Base-by-base conservation (phyloP, 108 stramenopile genomes). In the Skeletonema menzelii region DNA sequence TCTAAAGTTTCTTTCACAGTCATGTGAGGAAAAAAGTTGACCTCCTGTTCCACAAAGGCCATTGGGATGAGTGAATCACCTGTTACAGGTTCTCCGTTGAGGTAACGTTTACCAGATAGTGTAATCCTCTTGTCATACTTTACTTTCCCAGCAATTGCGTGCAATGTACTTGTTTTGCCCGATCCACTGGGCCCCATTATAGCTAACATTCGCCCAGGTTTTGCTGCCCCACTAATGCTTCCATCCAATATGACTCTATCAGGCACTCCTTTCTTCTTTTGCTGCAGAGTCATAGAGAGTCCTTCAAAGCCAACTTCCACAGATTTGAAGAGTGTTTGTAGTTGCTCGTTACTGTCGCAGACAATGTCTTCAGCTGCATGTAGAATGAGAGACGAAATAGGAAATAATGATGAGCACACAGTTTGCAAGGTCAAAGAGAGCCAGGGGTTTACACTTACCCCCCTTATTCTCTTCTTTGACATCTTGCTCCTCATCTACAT, bases 11-110 rank as follows among this genome's bases (percentile, higher is more conserved):
- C 93, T 42, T 90, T 88, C 7, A 94, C 93, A 14, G 93, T 94
- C 90, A 94, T 88, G 79, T 94, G 93, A 28, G 93, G 93, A 56
- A 94, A 94, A 70, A 94, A 94, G 27, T 82, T 86, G 20, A 86
- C 83, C 31, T 91, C 89, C 67, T 94, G 90, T 40, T 90, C 86
- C 61, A 94, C 87, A 59, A 91, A 87, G 20, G 93, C 93, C 14
- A 76, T 69, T 24, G 93, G 93, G 14, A 94, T 63, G 22, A 66
- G 75, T 0, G 87, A 82, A 71, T 94, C 89, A 0, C 88, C 89
- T 0, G 88, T 74, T 5, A 94, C 40, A 5, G 63, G 63, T 26
- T 81, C 59, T 20, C 81, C 83, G 74, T 94, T 91, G 56, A 94
- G 67, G 55, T 87, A 91, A 27, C 93, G 87, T 28, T 61, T 69